phyloP scores from a whole-genome alignment of 495 filamentous ascomycete species.

The Glarea lozoyensis region DNA sequence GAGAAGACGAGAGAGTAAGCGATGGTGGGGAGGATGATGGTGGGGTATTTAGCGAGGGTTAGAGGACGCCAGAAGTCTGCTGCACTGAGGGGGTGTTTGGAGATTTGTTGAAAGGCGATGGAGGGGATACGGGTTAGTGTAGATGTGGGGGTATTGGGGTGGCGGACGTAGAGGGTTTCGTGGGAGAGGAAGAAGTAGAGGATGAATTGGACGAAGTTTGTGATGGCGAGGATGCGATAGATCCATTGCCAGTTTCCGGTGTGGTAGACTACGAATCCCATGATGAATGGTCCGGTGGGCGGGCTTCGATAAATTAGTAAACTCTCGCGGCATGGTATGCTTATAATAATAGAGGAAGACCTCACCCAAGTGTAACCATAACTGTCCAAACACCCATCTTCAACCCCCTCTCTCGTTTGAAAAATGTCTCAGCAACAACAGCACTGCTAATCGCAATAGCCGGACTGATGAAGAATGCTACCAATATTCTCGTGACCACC shows the following conservation, averaged over 20 bases:
- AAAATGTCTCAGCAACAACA: conserved; percentile 44
- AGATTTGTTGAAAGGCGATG: conserved; percentile 35
- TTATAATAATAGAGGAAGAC: conserved; percentile 27
- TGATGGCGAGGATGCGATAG: conserved; percentile 36
- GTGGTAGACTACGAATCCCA: conserved; percentile 15
- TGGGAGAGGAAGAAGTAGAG: conserved; percentile 48
- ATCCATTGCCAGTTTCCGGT: conserved; percentile 29
- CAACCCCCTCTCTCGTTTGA: conserved; percentile 34
- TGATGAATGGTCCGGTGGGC: conserved; percentile 12
- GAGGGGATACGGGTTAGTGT: conserved; percentile 31
- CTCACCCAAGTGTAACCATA: conserved; percentile 38
- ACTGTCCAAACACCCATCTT: conserved; percentile 49
- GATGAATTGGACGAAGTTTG: conserved; percentile 44
- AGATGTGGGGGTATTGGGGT: conserved; percentile 15
- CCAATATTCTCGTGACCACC: conserved; percentile 35
- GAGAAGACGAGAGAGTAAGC: conserved; percentile 45
- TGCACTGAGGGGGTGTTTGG: conserved; percentile 36
- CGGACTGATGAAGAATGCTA: conserved; percentile 43
- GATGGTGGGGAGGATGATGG: conserved; percentile 37
- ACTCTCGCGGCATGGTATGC: conserved; percentile 8
- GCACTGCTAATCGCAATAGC: conserved; percentile 44
- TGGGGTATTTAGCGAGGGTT: conserved; percentile 16
- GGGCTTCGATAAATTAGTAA: neutral
- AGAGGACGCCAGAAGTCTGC: conserved; percentile 40
- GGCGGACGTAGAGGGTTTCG: conserved; percentile 42